Base-by-base conservation (phyloP, 768 basidiomycete genomes). In the Phylloporus arenicola region DNA sequence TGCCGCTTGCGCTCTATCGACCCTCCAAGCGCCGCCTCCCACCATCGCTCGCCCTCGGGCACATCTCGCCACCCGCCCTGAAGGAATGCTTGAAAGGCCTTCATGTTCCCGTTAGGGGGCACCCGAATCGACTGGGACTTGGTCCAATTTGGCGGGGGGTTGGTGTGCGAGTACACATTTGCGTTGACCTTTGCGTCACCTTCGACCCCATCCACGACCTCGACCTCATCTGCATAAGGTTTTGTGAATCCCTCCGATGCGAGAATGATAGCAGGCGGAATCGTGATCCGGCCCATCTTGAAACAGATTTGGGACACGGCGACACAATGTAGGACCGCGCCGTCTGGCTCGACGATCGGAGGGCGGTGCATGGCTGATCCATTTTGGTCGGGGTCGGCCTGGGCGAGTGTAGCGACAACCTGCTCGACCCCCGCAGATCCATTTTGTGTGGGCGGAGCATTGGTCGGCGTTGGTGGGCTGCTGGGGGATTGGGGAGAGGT, bases 201-300 rank as follows among this genome's bases (percentile, higher is more conserved):
- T 7, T 16, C 17, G 13, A 42, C 14, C 14, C 22, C 14, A 13
- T 25, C 9, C 24, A 41, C 5, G 14, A 6, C 17, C 22, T 3
- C 31, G 17, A 27, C 8, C 5, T 25, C 41, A 8, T 51, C 52
- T 0, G 10, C 31, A 20, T 2, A 58, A 4, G 70, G 64, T 20
- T 61, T 57, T 37, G 61, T 61, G 56, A 83, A 80, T 0, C 88
- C 88, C 51, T 84, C 81, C 1, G 70, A 56, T 1, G 80, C 83
- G 30, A 88, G 64, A 11, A 77, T 76, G 53, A 90, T 51, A 3
- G 74, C 72, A 12, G 88, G 88, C 2, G 87, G 87, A 47, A 88
- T 75, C 17, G 85, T 88, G 53, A 89, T 83, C 1, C 86, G 77
- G 0, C 81, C 82, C 20, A 75, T 60, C 63, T 89, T 90, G 75